Evolutionary conservation across 768 basidiomycete genomes (phyloP).

Genomic region (Kwoniella dendrophila): DNA sequence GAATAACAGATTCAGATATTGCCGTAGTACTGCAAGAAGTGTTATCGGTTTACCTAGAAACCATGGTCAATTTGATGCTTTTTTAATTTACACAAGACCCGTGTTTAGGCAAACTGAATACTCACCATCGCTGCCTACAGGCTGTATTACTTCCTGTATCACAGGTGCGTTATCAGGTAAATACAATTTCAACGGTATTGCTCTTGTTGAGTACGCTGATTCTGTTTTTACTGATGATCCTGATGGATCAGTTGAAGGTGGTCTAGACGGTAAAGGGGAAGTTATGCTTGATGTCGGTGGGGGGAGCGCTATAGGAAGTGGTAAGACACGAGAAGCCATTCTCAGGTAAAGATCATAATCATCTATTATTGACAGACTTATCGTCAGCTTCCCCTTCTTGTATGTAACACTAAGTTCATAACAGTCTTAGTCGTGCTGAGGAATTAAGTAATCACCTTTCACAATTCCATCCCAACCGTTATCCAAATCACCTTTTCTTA

Average conservation of each 20-base stretch:
- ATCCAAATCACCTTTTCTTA: conserved; percentile 90
- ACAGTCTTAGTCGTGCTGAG: background rate
- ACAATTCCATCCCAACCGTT: conserved; percentile 96
- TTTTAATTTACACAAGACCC: background rate
- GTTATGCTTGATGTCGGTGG: conserved; percentile 15
- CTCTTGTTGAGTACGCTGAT: conserved; percentile 81
- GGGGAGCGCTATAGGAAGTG: conserved; percentile 64
- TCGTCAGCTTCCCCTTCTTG: background rate
- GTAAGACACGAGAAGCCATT: conserved; percentile 88
- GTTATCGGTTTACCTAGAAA: conserved; percentile 70
- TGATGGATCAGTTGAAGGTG: conserved; percentile 61
- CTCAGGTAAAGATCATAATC: conserved; percentile 96
- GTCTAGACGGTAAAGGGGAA: conserved; percentile 62
- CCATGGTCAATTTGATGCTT: background rate
- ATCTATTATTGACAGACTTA: conserved; percentile 61
- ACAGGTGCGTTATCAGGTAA: conserved; percentile 82
- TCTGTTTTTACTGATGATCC: conserved; percentile 65
- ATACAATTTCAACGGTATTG: conserved; percentile 85
- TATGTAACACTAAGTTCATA: conserved; percentile 10
- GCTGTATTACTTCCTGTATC: conserved; percentile 84
- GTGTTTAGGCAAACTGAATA: conserved; percentile 11
- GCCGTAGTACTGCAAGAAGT: conserved; percentile 68
- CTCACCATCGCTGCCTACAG: conserved; percentile 75
- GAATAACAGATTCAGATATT: conserved; percentile 79
- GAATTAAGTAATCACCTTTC: conserved; percentile 68